A percentile compares a stretch with the other conserved stretches of the same genome.
These are phyloP conservation scores for Vinca major DNA, from an alignment of 305 asterid species.

Conservation along the genomic window DNA sequence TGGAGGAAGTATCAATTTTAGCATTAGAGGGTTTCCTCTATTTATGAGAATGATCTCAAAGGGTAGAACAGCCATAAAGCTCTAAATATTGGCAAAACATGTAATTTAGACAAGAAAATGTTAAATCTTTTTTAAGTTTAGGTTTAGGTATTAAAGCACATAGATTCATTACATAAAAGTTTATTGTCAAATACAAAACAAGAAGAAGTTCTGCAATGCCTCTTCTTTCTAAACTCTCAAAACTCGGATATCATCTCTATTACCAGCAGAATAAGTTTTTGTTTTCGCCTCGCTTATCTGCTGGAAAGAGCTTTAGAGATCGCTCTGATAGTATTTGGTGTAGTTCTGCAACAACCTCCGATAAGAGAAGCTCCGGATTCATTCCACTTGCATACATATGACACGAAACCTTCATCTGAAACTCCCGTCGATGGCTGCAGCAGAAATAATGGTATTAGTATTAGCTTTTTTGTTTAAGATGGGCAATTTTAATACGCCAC, in stretches of 20 bases:
- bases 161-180: neutral
- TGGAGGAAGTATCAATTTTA: no score
- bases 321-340: slow-evolving; percentile 63
- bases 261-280: neutral
- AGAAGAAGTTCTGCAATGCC: neutral
- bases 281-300: neutral
- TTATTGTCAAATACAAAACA: no score
- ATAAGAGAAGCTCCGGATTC: slow-evolving; percentile 68
- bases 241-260: neutral
- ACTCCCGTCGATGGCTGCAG: slow-evolving; percentile 47
- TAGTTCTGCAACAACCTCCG: slow-evolving; percentile 89
- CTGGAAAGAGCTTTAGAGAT: slow-evolving; percentile 45
- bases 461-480: neutral
- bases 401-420: slow-evolving; percentile 50
- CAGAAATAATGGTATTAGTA: slow-evolving; percentile 1
- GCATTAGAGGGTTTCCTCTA: no score
- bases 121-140: neutral
- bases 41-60: no score
- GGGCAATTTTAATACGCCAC: slow-evolving; percentile 1
- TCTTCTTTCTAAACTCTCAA: neutral
- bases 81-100: no score
- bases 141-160: neutral
- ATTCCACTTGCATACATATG: slow-evolving; percentile 66
- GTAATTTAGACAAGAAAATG: neutral
- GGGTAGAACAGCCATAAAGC: no score